Percentiles rank a stretch among this genome's conserved stretches.
These are phyloP conservation scores for Polysphondylium violaceum DNA, from an alignment of 78 protist genomes.

Conservation along the genomic window DNA sequence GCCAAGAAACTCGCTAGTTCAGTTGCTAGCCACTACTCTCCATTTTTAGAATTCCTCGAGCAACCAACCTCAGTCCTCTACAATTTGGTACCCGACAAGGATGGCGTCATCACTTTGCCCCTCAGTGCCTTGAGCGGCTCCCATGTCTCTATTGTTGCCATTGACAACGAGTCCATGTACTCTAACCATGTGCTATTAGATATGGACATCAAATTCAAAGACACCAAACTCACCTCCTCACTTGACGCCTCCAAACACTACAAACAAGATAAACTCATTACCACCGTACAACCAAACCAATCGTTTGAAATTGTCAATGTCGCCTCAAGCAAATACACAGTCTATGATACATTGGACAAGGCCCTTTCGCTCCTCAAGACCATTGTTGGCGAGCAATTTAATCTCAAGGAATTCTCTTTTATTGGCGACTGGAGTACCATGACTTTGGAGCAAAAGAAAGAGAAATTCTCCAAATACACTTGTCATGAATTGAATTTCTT, in stretches of 20 bases:
- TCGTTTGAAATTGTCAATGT: conserved; percentile 44
- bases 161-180: conserved; percentile 40
- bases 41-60: conserved; percentile 33
- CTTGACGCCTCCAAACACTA: conserved; percentile 42
- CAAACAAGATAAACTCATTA: conserved; percentile 59
- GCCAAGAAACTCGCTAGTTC: neutral
- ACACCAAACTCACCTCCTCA: conserved; percentile 26
- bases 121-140: neutral
- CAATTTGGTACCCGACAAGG: conserved; percentile 24
- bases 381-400: neutral
- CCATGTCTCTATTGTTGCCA: conserved; percentile 5
- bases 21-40: neutral
- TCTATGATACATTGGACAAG: conserved; percentile 65
- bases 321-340: conserved; percentile 12
- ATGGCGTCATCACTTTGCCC: conserved; percentile 15
- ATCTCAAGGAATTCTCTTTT: conserved; percentile 52
- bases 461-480: conserved; percentile 67
- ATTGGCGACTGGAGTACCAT: conserved; percentile 47
- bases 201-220: conserved; percentile 4
- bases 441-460: conserved; percentile 59
- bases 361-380: conserved; percentile 41
- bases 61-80: conserved; percentile 12
- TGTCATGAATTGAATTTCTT: conserved; percentile 77
- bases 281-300: conserved; percentile 2
- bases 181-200: neutral